Base-by-base conservation (phyloP, 2,329 filamentous ascomycete species). In the Clathrospora elynae region DNA sequence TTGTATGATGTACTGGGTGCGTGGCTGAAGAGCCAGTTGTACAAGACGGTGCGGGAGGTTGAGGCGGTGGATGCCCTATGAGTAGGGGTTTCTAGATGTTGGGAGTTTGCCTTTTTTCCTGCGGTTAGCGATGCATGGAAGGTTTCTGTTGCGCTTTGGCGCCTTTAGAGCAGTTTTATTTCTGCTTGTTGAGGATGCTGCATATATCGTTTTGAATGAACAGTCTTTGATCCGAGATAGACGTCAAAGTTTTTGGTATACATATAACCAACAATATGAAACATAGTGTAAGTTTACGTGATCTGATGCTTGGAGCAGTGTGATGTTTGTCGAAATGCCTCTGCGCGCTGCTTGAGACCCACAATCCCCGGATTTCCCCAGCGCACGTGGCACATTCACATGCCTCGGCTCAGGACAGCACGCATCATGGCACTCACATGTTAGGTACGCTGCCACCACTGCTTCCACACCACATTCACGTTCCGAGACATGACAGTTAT, bases 11-110 rank as follows among this genome's bases (percentile, higher is more conserved):
- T 62, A 9, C 46, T 68, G 3, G 63, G 64, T 22, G 54, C 59
- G 18, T 68, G 64, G 64, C 35, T 68, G 33, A 64, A 65, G 55
- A 62, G 51, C 30, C 57, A 66, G 46, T 39, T 66, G 34, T 56
- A 53, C 38, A 65, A 57, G 53, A 66, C 60, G 17, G 35, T 62
- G 12, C 48, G 49, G 30, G 51, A 65, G 35, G 55, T 67, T 5
- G 54, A 57, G 35, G 47, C 49, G 28, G 42, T 12, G 29, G 36
- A 41, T n/a, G 20, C 45, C 23, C 1, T 32, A 24, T 42, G 8
- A 37, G 2, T 20, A 25, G 35, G 12, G 16, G n/a, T n/a, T n/a
- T n/a, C n/a, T n/a, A n/a, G n/a, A n/a, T n/a, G n/a, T n/a, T n/a
- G n/a, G n/a, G n/a, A n/a, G n/a, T n/a, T n/a, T n/a, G n/a, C n/a